Conservation (phyloP, 176 grass and related monocot species). For the Neostapfia colusana region DNA sequence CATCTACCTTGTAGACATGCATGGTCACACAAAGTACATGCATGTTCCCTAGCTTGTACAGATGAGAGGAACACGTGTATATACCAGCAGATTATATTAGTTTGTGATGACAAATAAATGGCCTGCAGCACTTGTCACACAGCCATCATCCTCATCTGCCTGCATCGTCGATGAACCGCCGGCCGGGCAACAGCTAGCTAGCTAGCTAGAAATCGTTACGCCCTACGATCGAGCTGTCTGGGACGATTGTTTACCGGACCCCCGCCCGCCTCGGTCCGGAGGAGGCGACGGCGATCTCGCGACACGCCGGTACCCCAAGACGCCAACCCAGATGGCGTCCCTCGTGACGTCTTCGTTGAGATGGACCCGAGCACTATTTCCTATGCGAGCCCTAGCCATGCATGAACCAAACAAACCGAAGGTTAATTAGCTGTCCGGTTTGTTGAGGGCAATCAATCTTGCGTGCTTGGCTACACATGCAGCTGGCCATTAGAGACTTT, state of each 20-base stretch:
- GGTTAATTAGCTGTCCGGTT: conserved; percentile 16
- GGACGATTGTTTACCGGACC: not conserved
- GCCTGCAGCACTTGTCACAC: not conserved
- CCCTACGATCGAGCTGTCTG: not conserved
- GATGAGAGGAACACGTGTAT: not conserved
- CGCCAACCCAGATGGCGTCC: conserved; percentile 30
- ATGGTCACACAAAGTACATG: not conserved
- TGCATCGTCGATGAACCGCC: not conserved
- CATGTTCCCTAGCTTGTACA: not conserved
- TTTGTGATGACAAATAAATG: not conserved
- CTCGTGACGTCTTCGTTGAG: conserved; percentile 27
- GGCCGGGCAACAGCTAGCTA: not conserved
- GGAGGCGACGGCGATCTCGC: not conserved
- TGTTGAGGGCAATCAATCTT: not conserved
- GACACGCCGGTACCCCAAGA: not conserved
- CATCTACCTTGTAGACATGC: not conserved
- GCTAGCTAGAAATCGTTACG: not conserved
- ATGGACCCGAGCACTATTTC: conserved; percentile 8
- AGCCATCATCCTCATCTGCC: not conserved
- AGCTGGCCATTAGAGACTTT: conserved; percentile 10
- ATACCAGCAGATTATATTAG: not conserved
- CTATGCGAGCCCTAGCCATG: not conserved
- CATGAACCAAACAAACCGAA: no score
- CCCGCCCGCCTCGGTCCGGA: not conserved
- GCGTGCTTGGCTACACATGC: not conserved